Evolutionary conservation across 2,329 filamentous ascomycete species (phyloP).

Genomic region (Colletotrichum navitas): DNA sequence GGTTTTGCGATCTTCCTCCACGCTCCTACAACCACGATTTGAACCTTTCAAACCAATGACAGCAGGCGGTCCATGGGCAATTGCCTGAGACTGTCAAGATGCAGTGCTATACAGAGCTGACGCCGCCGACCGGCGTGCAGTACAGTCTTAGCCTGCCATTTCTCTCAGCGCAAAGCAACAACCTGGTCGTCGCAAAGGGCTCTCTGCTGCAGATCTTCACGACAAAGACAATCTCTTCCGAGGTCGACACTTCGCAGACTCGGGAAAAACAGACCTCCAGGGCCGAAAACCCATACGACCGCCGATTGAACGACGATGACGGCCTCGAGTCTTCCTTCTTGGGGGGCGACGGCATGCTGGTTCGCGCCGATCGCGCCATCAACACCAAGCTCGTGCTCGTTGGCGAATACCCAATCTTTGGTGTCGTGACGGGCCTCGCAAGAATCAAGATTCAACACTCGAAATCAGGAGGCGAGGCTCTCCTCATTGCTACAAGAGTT

Average conservation of each 20-base stretch:
- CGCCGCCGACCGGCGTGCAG: conserved; percentile 93
- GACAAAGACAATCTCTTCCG: conserved; percentile 74
- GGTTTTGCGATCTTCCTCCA: conserved; percentile 12
- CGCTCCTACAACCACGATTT: conserved; percentile 13
- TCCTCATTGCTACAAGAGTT: conserved; percentile 88
- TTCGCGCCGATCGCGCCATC: conserved; percentile 72
- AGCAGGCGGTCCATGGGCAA: conserved; percentile 26
- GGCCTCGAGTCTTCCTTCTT: conserved; percentile 76
- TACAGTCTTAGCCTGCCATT: conserved; percentile 87
- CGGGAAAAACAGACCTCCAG: conserved; percentile 55
- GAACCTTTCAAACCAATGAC: conserved; percentile 30
- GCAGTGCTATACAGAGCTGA: conserved; percentile 98
- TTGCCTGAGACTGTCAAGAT: conserved; percentile 64
- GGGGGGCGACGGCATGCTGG: conserved; percentile 70
- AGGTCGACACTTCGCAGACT: conserved; percentile 64
- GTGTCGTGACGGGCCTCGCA: conserved; percentile 85
- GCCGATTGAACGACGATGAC: conserved; percentile 70
- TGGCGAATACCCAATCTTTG: conserved; percentile 85
- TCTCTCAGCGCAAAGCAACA: conserved; percentile 79
- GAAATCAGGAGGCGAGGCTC: conserved; percentile 83
- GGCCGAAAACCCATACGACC: conserved; percentile 62
- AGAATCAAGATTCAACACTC: conserved; percentile 80
- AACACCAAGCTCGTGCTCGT: conserved; percentile 86
- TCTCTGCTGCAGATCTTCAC: conserved; percentile 94
- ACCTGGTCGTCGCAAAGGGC: conserved; percentile 91